Evolutionary conservation across 1,139 yeast genomes (phyloP).

Genomic region (Citeromyces siamensis): DNA sequence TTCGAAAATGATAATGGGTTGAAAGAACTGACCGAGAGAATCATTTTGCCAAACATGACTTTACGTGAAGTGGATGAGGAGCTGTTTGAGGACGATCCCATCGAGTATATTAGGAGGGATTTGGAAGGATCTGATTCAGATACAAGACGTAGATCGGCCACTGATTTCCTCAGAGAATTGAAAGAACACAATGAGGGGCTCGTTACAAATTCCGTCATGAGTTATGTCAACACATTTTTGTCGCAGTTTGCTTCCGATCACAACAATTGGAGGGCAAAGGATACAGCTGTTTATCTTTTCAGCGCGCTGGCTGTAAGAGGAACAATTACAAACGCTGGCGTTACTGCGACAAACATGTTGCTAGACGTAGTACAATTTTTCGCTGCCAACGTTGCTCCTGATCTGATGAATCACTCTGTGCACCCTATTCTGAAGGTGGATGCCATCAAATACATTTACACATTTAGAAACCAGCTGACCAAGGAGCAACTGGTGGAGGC

Average conservation of each 20-base stretch:
- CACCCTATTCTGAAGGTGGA: constrained; percentile 81
- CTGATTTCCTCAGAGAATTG: constrained; percentile 81
- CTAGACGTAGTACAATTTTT: constrained; percentile 86
- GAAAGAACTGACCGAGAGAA: constrained; percentile 67
- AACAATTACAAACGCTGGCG: constrained; percentile 72
- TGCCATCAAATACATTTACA: constrained; percentile 83
- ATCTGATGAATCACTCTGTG: constrained; percentile 39
- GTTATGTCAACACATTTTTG: constrained; percentile 63
- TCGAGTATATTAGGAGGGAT: constrained; percentile 83
- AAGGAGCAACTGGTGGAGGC: constrained; percentile 73
- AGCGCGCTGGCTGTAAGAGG: constrained; percentile 90
- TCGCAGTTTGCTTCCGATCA: constrained; percentile 29
- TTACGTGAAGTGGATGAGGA: constrained; percentile 85
- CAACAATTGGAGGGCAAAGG: constrained; percentile 71
- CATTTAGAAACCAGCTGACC: constrained; percentile 86
- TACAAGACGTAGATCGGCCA: constrained; percentile 83
- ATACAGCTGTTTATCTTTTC: constrained; percentile 76
- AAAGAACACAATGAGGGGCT: constrained; percentile 67
- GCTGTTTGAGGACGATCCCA: constrained; percentile 92
- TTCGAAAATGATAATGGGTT: constrained; percentile 61
- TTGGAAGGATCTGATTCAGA: constrained; percentile 92
- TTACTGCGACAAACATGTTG: constrained; percentile 73
- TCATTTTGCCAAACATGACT: constrained; percentile 79
- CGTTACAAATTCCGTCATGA: constrained; percentile 66
- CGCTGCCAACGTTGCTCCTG: constrained; percentile 68